Conservation (phyloP, 805 yeast species). For the Yueomyces sinensis region DNA sequence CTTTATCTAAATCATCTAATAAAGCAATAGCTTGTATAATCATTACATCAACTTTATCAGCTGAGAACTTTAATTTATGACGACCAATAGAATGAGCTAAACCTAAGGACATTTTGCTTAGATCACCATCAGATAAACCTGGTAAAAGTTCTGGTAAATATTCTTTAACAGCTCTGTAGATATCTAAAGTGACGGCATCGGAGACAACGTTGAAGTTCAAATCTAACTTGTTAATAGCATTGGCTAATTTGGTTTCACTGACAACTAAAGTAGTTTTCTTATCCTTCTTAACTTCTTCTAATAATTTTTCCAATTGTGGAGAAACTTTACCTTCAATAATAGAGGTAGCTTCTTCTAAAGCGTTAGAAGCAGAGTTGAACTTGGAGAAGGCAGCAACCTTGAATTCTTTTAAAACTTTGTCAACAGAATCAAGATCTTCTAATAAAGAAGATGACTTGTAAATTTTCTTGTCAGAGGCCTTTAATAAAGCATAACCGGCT, state of each 20-base stretch:
- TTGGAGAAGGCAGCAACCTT: conserved; percentile 93
- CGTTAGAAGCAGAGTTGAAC: conserved; percentile 87
- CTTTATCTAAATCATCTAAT: conserved; percentile 93
- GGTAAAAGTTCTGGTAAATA: conserved; percentile 89
- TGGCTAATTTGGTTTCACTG: conserved; percentile 90
- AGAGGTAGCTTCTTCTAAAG: conserved; percentile 88
- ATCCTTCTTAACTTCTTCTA: conserved; percentile 63
- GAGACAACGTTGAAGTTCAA: conserved; percentile 78
- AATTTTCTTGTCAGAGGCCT: conserved; percentile 95
- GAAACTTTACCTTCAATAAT: conserved; percentile 90
- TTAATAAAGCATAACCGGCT: conserved; percentile 95
- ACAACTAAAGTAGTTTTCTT: conserved; percentile 83
- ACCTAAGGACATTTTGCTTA: conserved; percentile 94
- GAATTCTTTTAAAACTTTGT: conserved; percentile 77
- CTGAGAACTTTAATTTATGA: conserved; percentile 92
- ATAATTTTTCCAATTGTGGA: conserved; percentile 60
- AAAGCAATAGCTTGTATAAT: conserved; percentile 97
- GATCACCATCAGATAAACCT: conserved; percentile 73
- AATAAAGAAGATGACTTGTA: conserved; percentile 68
- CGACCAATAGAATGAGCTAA: conserved; percentile 98
- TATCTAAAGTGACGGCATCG: conserved; percentile 89
- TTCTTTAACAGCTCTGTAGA: conserved; percentile 91
- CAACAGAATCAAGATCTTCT: conserved; percentile 68
- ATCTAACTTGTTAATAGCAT: conserved; percentile 89
- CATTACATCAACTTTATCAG: conserved; percentile 98